These are phyloP conservation scores for Glomus cerebriforme DNA, from an alignment of 192 early-diverging fungal genomes.

Conservation along the genomic window DNA sequence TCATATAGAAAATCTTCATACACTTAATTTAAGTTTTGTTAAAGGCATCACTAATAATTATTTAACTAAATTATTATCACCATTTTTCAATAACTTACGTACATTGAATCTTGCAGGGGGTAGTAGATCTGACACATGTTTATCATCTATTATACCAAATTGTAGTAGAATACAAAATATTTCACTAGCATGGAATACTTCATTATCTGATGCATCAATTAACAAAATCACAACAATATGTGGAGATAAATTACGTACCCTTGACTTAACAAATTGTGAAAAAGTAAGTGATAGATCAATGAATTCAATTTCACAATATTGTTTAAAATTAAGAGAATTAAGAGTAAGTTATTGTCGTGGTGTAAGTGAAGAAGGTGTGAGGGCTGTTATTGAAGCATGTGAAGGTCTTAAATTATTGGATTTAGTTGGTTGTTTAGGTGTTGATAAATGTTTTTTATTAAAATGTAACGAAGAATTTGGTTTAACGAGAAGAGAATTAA, in stretches of 20 bases:
- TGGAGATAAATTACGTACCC: constrained; percentile 15
- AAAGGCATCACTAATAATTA: constrained; percentile 34
- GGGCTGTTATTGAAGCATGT: constrained; percentile 17
- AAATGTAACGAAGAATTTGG: constrained; percentile 30
- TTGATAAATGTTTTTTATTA: constrained; percentile 15
- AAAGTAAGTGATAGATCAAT: constrained; percentile 30
- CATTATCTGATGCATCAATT: constrained; percentile 26
- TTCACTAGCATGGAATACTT: constrained; percentile 32
- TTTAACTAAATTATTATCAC: constrained; percentile 28
- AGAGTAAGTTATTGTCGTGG: constrained; percentile 34
- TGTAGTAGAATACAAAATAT: constrained; percentile 26
- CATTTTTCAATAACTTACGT: constrained; percentile 16
- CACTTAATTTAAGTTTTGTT: constrained; percentile 27
- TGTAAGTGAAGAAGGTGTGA: constrained; percentile 26
- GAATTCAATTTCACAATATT: constrained; percentile 15
- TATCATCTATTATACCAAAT: constrained; percentile 28
- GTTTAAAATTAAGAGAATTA: constrained; percentile 29
- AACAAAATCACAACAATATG: constrained; percentile 8
- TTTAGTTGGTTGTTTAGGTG: constrained; percentile 27
- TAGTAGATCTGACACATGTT: constrained; percentile 20
- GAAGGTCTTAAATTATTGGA: constrained; percentile 26
- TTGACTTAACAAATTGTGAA: constrained; percentile 35
- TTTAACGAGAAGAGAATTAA: constrained; percentile 1
- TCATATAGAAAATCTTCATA: constrained; percentile 23
- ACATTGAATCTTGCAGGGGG: constrained; percentile 31